phyloP scores from a whole-genome alignment of 129 eudicot species.

The Centella asiatica region DNA sequence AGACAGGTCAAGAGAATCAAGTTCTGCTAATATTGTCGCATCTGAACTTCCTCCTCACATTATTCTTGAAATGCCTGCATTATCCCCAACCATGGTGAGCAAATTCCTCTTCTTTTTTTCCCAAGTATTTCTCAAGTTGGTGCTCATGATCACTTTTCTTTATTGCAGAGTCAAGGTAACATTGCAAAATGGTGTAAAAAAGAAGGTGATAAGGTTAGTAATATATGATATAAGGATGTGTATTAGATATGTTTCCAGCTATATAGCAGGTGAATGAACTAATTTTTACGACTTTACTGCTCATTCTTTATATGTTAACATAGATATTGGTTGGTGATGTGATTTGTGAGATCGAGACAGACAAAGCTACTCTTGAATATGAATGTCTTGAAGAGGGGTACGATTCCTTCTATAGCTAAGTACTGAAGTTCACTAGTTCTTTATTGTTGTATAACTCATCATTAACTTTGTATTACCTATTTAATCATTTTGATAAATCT shows the following conservation, averaged over 20 bases:
- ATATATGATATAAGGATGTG: neutral
- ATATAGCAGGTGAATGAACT: constrained; percentile 1
- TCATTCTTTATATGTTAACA: too few species aligned
- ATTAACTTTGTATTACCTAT: too few species aligned
- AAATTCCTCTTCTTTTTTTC: neutral
- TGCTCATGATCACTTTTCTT: constrained; percentile 6
- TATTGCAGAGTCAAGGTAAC: constrained; percentile 77
- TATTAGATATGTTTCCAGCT: neutral
- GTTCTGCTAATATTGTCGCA: constrained; percentile 41
- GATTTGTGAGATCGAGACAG: constrained; percentile 95
- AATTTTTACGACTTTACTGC: constrained; percentile 2
- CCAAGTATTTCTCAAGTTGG: constrained; percentile 12
- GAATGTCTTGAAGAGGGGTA: constrained; percentile 99
- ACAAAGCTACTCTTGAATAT: constrained; percentile 93
- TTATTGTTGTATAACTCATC: too few species aligned
- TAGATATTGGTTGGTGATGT: constrained; percentile 98
- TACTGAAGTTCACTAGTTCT: too few species aligned
- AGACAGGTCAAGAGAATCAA: constrained; percentile 31
- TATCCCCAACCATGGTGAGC: constrained; percentile 94
- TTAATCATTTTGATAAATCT: too few species aligned
- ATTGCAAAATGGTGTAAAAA: constrained; percentile 73
- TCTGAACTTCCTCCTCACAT: constrained; percentile 91
- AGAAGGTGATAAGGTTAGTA: constrained; percentile 97
- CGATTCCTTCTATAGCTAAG: neutral
- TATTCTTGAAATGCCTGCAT: constrained; percentile 84